Conservation (phyloP, 371 early-diverging fungal genomes). For the Mucor saturninus region DNA sequence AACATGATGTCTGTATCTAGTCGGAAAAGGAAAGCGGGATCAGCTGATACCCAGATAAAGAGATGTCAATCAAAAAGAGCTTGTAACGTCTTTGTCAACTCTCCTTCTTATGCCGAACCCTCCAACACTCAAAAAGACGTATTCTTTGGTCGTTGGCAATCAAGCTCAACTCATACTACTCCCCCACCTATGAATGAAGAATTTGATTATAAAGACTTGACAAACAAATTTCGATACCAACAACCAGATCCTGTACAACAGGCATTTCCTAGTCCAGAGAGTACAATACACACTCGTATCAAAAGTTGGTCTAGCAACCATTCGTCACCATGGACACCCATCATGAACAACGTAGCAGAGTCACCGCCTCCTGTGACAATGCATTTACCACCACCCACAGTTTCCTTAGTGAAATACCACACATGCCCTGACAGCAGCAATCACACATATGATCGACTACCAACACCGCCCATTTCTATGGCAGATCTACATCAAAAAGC, state of each 20-base stretch:
- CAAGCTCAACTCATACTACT: background rate
- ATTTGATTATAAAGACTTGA: background rate
- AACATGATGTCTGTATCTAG: constrained; percentile 13
- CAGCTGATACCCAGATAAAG: constrained; percentile 1
- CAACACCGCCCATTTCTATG: constrained; percentile 14
- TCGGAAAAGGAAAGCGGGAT: constrained; percentile 7
- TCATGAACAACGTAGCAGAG: background rate
- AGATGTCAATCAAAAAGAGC: background rate
- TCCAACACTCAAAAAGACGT: constrained; percentile 9
- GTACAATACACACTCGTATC: constrained; percentile 11
- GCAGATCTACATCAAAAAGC: constrained; percentile 15
- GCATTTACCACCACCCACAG: constrained; percentile 5
- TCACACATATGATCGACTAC: constrained; percentile 1
- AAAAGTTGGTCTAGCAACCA: background rate
- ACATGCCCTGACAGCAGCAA: constrained; percentile 11
- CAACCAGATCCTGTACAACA: background rate
- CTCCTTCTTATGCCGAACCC: constrained; percentile 16
- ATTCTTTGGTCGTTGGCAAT: constrained; percentile 29
- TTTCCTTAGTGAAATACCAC: constrained; percentile 19
- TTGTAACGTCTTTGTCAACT: background rate
- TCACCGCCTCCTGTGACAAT: constrained; percentile 7
- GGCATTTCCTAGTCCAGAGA: constrained; percentile 26
- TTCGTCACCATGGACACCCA: background rate
- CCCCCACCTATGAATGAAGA: background rate
- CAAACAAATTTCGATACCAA: constrained; percentile 2